Conservation (phyloP, 805 yeast species). For the Sugiyamaella valdiviana region DNA sequence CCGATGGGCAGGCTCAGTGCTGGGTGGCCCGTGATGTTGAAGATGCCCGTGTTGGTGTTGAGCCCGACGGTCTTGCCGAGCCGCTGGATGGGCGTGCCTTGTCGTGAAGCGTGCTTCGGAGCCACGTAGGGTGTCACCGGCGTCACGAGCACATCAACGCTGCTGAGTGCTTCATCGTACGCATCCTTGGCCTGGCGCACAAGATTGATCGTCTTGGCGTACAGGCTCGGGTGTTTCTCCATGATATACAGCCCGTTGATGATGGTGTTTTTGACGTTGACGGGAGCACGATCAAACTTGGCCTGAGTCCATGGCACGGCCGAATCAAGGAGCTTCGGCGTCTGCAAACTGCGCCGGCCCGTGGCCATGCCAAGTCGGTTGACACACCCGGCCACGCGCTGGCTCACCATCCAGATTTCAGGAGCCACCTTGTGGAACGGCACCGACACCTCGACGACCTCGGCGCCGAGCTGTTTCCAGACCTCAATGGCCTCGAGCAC, state of each 20-base stretch:
- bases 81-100: constrained; percentile 8
- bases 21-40: constrained; percentile 37
- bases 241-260: constrained; percentile 31
- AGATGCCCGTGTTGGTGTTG: constrained; percentile 34
- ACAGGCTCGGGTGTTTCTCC: constrained; percentile 33
- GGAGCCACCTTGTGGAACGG: constrained; percentile 36
- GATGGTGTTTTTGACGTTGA: constrained; percentile 12
- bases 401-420: constrained; percentile 34
- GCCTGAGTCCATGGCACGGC: constrained; percentile 10
- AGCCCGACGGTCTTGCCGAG: constrained; percentile 24
- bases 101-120: constrained; percentile 8
- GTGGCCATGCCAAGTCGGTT: constrained; percentile 13
- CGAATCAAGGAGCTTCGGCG: constrained; percentile 4
- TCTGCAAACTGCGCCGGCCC: constrained; percentile 8
- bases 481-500: constrained; percentile 29
- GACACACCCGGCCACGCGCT: constrained; percentile 12
- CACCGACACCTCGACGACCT: constrained; percentile 32
- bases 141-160: constrained; percentile 33
- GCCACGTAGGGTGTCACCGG: constrained; percentile 22
- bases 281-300: constrained; percentile 6
- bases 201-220: constrained; percentile 32
- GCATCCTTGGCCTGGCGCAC: constrained; percentile 31
- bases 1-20: constrained; percentile 35
- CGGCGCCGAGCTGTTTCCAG: constrained; percentile 31
- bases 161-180: constrained; percentile 29